These are phyloP conservation scores for Lagenaria siceraria DNA, from an alignment of 306 rosid species.

Conservation along the genomic window DNA sequence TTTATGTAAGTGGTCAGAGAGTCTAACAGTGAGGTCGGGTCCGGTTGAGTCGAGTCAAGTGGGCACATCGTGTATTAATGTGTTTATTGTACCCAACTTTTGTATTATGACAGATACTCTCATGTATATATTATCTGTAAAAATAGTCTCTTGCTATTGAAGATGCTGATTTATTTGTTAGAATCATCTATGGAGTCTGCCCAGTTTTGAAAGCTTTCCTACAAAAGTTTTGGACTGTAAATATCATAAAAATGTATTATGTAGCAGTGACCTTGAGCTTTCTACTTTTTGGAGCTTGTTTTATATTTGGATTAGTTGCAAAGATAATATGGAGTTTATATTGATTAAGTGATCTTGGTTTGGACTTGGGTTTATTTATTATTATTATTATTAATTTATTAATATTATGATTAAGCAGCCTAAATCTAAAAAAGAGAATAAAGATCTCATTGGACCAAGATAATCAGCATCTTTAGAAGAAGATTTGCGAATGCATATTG, in stretches of 20 bases:
- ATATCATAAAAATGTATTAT: not conserved
- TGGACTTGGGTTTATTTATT: no score
- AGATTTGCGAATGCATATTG: no score
- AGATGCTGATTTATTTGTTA: conserved; percentile 28
- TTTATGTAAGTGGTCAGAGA: conserved; percentile 21
- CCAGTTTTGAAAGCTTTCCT: not conserved
- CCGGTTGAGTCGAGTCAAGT: not conserved
- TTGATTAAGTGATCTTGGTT: no score
- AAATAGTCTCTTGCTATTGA: conserved; percentile 29
- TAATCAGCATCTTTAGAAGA: no score
- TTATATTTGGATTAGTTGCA: no score
- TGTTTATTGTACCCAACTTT: conserved; percentile 30
- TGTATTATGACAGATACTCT: conserved; percentile 36
- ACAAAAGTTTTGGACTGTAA: not conserved
- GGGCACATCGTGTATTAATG: conserved; percentile 21
- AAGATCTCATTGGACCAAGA: no score
- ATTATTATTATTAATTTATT: no score
- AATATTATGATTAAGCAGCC: no score
- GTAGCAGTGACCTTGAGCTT: not conserved
- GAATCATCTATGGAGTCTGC: not conserved
- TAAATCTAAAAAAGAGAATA: no score
- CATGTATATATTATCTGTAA: conserved; percentile 59
- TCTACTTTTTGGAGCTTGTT: no score
- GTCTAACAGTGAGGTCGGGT: conserved; percentile 22
- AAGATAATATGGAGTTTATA: no score